Evolutionary conservation across 768 basidiomycete genomes (phyloP).

Genomic region (Lactarius pseudohatsudake): DNA sequence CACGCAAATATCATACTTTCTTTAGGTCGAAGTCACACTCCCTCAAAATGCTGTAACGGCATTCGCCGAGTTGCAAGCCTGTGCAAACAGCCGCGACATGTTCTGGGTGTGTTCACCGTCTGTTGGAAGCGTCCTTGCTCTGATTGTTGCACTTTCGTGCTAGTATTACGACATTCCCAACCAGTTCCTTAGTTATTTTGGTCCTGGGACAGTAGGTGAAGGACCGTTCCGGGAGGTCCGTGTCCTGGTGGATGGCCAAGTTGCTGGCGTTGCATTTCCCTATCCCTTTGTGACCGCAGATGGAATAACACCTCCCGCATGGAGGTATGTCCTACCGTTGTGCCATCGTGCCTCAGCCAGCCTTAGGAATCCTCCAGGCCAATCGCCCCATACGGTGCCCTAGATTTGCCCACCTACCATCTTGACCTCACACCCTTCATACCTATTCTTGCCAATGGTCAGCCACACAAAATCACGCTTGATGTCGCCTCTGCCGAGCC

Average conservation of each 20-base stretch:
- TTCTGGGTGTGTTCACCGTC: slow-evolving; percentile 59
- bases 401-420: background rate
- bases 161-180: slow-evolving; percentile 71
- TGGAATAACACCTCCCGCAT: slow-evolving; percentile 56
- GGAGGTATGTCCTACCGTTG: slow-evolving; percentile 49
- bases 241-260: slow-evolving; percentile 52
- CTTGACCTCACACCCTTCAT: background rate
- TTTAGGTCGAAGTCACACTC: slow-evolving; percentile 63
- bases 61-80: slow-evolving; percentile 72
- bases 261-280: slow-evolving; percentile 60
- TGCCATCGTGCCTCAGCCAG: background rate
- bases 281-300: slow-evolving; percentile 35
- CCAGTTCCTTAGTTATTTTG: slow-evolving; percentile 55
- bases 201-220: slow-evolving; percentile 48
- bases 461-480: slow-evolving; percentile 66
- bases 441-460: background rate
- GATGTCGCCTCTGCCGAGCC: slow-evolving; percentile 71
- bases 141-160: background rate
- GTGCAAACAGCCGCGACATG: slow-evolving; percentile 62
- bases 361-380: slow-evolving; percentile 44
- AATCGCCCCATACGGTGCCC: slow-evolving; percentile 40
- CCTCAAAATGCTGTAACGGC: slow-evolving; percentile 69
- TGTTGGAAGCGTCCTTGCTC: background rate
- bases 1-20: background rate
- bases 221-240: slow-evolving; percentile 66